Conservation (phyloP, 164 flowering plant genomes). For the Dillenia suffruticosa region DNA sequence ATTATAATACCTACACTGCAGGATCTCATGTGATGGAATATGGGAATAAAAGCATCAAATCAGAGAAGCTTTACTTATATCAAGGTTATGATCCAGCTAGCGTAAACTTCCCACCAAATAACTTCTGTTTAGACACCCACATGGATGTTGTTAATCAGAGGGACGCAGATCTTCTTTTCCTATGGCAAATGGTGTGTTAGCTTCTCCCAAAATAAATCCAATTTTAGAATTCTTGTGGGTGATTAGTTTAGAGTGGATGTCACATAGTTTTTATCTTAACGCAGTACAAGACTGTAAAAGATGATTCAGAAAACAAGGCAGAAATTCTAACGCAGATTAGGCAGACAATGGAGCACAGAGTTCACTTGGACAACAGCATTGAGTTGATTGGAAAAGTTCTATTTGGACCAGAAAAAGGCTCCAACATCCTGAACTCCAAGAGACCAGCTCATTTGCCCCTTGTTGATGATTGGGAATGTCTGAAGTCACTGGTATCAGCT, state of each 20-base stretch:
- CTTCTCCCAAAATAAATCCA: too few relatives aligned
- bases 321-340: constrained; percentile 46
- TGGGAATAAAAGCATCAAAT: constrained; percentile 61
- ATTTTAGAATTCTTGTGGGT: neutral
- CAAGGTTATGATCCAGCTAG: constrained; percentile 81
- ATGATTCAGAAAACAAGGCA: constrained; percentile 32
- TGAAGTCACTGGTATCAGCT: constrained; percentile 62
- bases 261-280: neutral
- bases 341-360: constrained; percentile 49
- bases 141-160: constrained; percentile 80
- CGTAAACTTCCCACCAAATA: constrained; percentile 41
- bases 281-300: constrained; percentile 49
- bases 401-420: constrained; percentile 45
- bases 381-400: constrained; percentile 56
- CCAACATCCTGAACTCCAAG: constrained; percentile 32
- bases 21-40: constrained; percentile 99
- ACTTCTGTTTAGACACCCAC: constrained; percentile 4
- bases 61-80: constrained; percentile 67
- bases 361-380: constrained; percentile 66
- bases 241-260: neutral
- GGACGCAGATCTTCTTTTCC: constrained; percentile 80
- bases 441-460: constrained; percentile 50
- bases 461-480: constrained; percentile 84
- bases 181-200: constrained; percentile 61
- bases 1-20: constrained; percentile 50